Evolutionary conservation across 306 rosid species (phyloP).

Genomic region (Coriaria nepalensis): DNA sequence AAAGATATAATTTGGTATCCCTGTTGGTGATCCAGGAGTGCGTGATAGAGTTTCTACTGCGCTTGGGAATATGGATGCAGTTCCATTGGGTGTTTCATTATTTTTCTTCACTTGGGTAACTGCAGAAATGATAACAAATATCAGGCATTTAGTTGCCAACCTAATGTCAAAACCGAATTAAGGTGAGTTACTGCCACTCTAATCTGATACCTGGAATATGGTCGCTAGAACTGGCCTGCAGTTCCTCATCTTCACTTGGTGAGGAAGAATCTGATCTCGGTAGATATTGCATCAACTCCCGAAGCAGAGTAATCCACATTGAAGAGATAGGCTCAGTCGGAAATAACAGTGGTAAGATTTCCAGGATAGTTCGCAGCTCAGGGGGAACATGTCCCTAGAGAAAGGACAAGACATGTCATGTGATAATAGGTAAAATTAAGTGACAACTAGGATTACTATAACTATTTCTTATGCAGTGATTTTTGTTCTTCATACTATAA

Average conservation of each 20-base stretch:
- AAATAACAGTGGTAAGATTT: constrained; percentile 60
- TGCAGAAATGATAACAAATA: constrained; percentile 23
- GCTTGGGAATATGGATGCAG: constrained; percentile 30
- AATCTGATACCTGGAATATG: constrained; percentile 29
- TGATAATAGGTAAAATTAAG: constrained; percentile 1
- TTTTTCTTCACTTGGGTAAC: constrained; percentile 29
- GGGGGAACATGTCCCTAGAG: constrained; percentile 81
- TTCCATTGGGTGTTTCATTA: constrained; percentile 40
- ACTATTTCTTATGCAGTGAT: neutral
- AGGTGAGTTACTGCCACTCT: constrained; percentile 14
- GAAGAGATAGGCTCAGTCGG: constrained; percentile 65
- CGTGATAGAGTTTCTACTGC: constrained; percentile 32
- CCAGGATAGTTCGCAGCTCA: constrained; percentile 66
- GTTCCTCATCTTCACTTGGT: constrained; percentile 40
- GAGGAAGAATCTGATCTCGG: constrained; percentile 53
- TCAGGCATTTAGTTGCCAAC: constrained; percentile 10
- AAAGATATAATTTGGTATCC: constrained; percentile 54
- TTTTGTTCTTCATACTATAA: no score
- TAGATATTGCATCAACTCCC: constrained; percentile 62
- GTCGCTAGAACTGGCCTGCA: constrained; percentile 38
- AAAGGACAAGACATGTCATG: constrained; percentile 11
- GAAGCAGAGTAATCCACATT: constrained; percentile 82
- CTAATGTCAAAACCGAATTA: constrained; percentile 14
- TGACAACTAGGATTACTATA: neutral
- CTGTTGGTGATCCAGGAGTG: constrained; percentile 33